Conservation (phyloP, 1,284 basidiomycete genomes). For the Gomphus bonarii region DNA sequence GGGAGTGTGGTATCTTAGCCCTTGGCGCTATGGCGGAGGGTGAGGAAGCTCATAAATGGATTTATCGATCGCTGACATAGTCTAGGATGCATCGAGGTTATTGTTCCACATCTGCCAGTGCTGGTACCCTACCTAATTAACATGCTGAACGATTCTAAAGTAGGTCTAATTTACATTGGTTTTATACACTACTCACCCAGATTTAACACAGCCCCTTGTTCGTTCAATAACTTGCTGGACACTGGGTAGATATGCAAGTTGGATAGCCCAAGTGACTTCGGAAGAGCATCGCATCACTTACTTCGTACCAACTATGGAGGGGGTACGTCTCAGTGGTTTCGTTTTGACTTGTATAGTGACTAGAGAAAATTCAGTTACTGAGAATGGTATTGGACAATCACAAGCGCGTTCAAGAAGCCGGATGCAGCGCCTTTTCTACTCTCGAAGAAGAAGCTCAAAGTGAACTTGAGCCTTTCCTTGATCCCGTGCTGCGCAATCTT, state of each 20-base stretch:
- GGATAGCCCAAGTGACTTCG: slow-evolving; percentile 78
- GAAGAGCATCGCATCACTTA: slow-evolving; percentile 83
- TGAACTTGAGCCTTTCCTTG: slow-evolving; percentile 86
- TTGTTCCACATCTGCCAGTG: slow-evolving; percentile 89
- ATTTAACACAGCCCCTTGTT: slow-evolving; percentile 67
- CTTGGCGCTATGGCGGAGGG: slow-evolving; percentile 98
- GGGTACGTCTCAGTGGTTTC: slow-evolving; percentile 43
- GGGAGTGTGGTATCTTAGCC: slow-evolving; percentile 94
- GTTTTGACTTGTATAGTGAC: neutral
- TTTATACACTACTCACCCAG: neutral
- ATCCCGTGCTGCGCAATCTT: slow-evolving; percentile 90
- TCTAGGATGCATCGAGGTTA: slow-evolving; percentile 88
- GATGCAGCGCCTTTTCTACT: slow-evolving; percentile 97
- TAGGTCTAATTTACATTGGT: slow-evolving; percentile 22
- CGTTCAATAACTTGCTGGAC: slow-evolving; percentile 99
- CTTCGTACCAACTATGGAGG: slow-evolving; percentile 97
- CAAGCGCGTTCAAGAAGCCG: slow-evolving; percentile 98
- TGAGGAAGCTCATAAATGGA: slow-evolving; percentile 25
- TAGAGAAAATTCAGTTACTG: slow-evolving; percentile 51
- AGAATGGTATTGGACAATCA: slow-evolving; percentile 98
- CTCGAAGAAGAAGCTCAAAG: slow-evolving; percentile 94
- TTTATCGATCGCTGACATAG: neutral
- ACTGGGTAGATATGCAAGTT: slow-evolving; percentile 94
- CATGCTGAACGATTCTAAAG: slow-evolving; percentile 87
- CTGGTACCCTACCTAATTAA: slow-evolving; percentile 90